phyloP scores from a whole-genome alignment of 176 grass and related monocot species.

The Phoenix dactylifera region DNA sequence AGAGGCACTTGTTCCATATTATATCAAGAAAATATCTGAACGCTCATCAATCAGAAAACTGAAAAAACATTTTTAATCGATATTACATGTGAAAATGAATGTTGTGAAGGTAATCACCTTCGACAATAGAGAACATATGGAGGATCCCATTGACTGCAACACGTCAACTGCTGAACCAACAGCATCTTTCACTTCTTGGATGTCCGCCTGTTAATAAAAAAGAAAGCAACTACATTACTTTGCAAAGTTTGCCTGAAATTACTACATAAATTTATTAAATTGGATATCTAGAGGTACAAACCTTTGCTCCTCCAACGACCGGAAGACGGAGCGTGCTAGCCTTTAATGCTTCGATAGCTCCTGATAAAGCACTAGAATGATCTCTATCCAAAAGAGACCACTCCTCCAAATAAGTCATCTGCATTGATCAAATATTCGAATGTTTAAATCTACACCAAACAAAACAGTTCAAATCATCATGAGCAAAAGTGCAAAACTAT shows the following conservation, averaged over 20 bases:
- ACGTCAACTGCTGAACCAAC: constrained; percentile 61
- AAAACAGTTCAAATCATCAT: no score
- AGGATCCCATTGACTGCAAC: constrained; percentile 80
- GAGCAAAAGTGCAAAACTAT: no score
- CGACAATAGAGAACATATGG: constrained; percentile 58
- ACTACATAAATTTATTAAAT: constrained; percentile 7
- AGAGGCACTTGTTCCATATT: no score
- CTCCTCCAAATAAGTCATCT: constrained; percentile 75
- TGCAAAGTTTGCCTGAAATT: constrained; percentile 9
- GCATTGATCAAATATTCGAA: constrained; percentile 18
- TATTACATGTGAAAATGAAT: neutral
- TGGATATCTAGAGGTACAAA: constrained; percentile 16
- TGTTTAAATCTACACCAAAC: no score
- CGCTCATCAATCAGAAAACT: no score
- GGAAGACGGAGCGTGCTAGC: constrained; percentile 97
- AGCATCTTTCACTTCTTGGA: constrained; percentile 71
- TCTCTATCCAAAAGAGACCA: constrained; percentile 73
- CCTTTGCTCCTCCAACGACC: constrained; percentile 88
- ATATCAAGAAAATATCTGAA: no score
- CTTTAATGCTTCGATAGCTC: constrained; percentile 74
- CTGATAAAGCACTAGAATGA: constrained; percentile 78
- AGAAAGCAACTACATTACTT: constrained; percentile 15
- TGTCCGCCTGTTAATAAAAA: constrained; percentile 47
- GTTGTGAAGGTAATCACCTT: constrained; percentile 38
- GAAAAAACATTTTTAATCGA: no score